Base-by-base conservation (phyloP, 805 yeast species). In the Vanderwaltozyma tropicalis region DNA sequence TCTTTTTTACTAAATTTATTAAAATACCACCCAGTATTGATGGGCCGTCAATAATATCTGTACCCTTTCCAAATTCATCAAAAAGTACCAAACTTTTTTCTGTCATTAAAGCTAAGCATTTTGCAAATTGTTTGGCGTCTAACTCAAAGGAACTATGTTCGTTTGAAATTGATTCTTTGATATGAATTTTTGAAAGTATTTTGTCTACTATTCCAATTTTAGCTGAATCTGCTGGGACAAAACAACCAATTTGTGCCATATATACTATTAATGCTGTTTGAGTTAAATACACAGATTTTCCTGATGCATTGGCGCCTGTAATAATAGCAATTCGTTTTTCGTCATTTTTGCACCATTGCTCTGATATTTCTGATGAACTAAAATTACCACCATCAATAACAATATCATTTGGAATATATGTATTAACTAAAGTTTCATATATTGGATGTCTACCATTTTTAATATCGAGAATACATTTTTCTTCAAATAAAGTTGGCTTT, bases 11-110 rank as follows among this genome's bases (percentile, higher is more conserved):
- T 1, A 66, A 35, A 13, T 49, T 34, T 15, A 52, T 53, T 4
- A 71, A 41, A 3, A 64, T 47, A 0, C 71, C 48, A 1, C 71
- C 72, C 39, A 68, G 58, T 10, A 70, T 38, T 1, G 72, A 57
- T 0, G 71, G 71, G 0, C 74, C 74, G 37, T 70, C 71, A 11
- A 62, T 46, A 0, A 63, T 44, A 46, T 69, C 72, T 0, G 74
- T 72, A 0, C 77, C 77, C 41, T 71, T 70, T 0, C 78, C 78
- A 51, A 68, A 71, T 41, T 72, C 78, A 49, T 73, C 76, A 19
- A 74, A 59, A 5, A 74, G 49, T 2, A 76, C 43, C 20, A 75
- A 42, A 11, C 74, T 69, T 31, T 49, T 57, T 0, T 53, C 48
- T 0, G 74, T 68, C 20, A 59, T 45, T 36, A 67, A 43, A 4